Evolutionary conservation across 2,329 filamentous ascomycete genomes (phyloP).

Genomic region (Acarospora socialis): DNA sequence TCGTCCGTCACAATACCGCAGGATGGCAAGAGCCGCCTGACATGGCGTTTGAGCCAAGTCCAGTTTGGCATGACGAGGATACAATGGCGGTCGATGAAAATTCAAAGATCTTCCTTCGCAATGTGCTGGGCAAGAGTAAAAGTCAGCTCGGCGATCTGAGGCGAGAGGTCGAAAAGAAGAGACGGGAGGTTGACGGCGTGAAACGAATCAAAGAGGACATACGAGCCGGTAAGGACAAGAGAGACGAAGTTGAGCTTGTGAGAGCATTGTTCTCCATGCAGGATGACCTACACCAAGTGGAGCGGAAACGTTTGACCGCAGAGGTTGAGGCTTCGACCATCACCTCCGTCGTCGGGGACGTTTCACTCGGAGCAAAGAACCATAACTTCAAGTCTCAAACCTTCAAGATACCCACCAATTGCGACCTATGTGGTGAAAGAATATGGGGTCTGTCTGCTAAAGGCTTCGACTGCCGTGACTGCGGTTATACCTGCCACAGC

Average conservation of each 20-base stretch:
- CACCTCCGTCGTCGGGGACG: constrained; percentile 76
- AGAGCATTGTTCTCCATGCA: constrained; percentile 70
- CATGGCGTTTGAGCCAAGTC: constrained; percentile 81
- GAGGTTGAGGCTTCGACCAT: constrained; percentile 92
- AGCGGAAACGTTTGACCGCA: constrained; percentile 69
- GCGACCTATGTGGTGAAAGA: constrained; percentile 86
- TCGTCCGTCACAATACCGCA: constrained; percentile 77
- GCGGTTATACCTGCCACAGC: constrained; percentile 94
- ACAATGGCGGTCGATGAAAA: constrained; percentile 72
- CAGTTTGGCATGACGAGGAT: constrained; percentile 92
- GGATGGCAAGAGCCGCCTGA: constrained; percentile 72
- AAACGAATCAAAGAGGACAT: constrained; percentile 62
- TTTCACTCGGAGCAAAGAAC: constrained; percentile 82
- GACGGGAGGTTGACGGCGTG: constrained; percentile 66
- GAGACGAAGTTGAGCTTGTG: constrained; percentile 77
- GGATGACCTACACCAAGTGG: constrained; percentile 70
- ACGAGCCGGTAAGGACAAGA: constrained; percentile 70
- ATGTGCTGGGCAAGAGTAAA: constrained; percentile 85
- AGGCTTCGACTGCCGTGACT: constrained; percentile 89
- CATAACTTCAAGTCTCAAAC: constrained; percentile 99
- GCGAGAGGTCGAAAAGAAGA: constrained; percentile 72
- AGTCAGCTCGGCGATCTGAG: constrained; percentile 64
- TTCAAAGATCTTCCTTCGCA: constrained; percentile 81
- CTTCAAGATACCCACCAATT: constrained; percentile 98
- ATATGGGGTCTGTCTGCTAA: constrained; percentile 97